These are phyloP conservation scores for Corymbia citriodora DNA, from an alignment of 441 rosid genomes.

Conservation along the genomic window DNA sequence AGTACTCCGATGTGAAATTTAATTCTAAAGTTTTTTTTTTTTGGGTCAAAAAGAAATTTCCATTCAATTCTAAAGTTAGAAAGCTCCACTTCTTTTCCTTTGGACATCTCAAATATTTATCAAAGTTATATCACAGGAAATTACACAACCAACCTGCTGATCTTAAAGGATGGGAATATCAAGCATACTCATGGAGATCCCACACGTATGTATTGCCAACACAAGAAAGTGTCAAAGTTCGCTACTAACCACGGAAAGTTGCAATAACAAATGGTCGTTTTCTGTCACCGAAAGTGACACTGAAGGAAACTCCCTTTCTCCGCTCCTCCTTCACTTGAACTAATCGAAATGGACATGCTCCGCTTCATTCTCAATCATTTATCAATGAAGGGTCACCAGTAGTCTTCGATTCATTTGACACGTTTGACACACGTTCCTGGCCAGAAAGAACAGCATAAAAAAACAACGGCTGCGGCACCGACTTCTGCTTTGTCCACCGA, in stretches of 20 bases:
- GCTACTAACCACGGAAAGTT: neutral
- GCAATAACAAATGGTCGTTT: neutral
- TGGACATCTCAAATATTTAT: neutral
- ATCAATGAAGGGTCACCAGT: neutral
- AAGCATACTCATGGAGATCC: neutral
- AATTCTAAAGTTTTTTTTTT: neutral
- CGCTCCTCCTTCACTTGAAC: neutral
- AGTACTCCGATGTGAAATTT: neutral
- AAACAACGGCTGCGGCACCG: constrained; percentile 20
- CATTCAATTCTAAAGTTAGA: neutral
- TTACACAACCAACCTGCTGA: neutral
- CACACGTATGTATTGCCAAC: neutral
- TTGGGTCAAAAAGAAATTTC: too few species aligned
- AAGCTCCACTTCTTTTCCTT: neutral
- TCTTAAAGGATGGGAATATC: neutral
- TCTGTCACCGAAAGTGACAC: neutral
- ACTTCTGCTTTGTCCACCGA: constrained; percentile 25
- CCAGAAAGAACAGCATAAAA: neutral
- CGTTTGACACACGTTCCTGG: neutral
- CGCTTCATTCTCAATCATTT: neutral
- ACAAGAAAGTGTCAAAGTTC: neutral
- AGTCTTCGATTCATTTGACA: neutral
- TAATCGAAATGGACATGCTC: neutral
- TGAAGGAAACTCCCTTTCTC: neutral
- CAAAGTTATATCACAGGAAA: neutral